A percentile compares a stretch with the other conserved stretches of the same genome.
Evolutionary conservation across 768 basidiomycete genomes (phyloP).

Genomic region (Phanerodontia chrysosporium): DNA sequence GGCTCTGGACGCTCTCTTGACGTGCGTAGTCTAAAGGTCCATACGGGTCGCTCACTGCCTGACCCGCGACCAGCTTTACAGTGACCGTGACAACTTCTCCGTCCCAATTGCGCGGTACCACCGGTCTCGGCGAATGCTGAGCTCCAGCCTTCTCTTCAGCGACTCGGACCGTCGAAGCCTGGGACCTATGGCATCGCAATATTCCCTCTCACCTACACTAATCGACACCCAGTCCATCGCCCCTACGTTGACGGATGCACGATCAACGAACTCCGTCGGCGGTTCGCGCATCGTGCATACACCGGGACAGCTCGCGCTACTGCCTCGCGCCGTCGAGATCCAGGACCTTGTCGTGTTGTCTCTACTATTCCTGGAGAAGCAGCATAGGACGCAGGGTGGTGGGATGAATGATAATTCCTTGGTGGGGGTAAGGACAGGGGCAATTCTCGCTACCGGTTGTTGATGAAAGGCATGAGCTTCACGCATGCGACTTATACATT

Average conservation of each 20-base stretch:
- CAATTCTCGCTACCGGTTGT: not conserved
- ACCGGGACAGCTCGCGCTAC: conserved; percentile 29
- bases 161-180: not conserved
- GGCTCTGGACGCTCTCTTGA: conserved; percentile 32
- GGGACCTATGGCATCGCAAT: not conserved
- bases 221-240: conserved; percentile 7
- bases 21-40: conserved; percentile 16
- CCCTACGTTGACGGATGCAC: conserved; percentile 7
- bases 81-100: conserved; percentile 28
- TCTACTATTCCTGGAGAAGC: conserved; percentile 40
- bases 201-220: conserved; percentile 9
- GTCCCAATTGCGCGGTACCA: conserved; percentile 34
- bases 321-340: conserved; percentile 31
- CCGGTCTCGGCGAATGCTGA: conserved; percentile 21
- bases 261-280: not conserved
- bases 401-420: not conserved
- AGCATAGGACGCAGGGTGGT: conserved; percentile 25
- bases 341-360: conserved; percentile 36
- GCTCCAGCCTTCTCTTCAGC: not conserved
- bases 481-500: not conserved
- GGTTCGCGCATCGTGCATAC: not conserved
- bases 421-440: not conserved
- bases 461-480: not conserved
- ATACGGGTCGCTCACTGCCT: not conserved
- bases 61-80: conserved; percentile 26